These are phyloP conservation scores for Schizonepeta tenuifolia DNA, from an alignment of 257 asterid species.

Conservation along the genomic window DNA sequence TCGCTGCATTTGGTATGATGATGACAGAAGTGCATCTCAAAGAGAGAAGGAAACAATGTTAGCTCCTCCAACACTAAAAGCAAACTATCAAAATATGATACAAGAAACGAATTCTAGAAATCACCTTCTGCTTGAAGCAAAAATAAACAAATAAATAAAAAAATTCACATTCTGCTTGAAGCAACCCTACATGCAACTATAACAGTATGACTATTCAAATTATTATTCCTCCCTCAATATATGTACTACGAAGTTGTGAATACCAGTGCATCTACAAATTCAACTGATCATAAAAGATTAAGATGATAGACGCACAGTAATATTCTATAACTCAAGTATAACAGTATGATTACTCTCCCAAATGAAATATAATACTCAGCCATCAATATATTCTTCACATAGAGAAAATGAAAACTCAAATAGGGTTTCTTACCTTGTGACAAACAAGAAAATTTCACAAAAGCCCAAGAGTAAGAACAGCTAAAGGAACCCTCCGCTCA, in stretches of 20 bases:
- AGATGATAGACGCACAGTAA: not conserved
- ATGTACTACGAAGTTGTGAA: not conserved
- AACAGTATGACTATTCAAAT: not conserved
- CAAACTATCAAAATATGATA: not conserved
- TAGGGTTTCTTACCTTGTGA: conserved; percentile 81
- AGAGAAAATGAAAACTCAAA: conserved; percentile 31
- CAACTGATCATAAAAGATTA: conserved; percentile 6
- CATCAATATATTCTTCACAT: not conserved
- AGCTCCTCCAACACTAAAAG: conserved; percentile 61
- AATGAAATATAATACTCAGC: not conserved
- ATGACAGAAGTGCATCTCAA: conserved; percentile 97
- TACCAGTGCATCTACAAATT: not conserved
- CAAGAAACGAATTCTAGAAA: not conserved
- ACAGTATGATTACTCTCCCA: not conserved
- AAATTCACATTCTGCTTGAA: not conserved
- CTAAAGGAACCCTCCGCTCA: conserved; percentile 20
- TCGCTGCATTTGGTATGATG: conserved; percentile 99
- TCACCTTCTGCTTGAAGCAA: too few relatives aligned
- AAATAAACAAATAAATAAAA: too few relatives aligned
- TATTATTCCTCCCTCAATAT: not conserved
- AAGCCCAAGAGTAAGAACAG: conserved; percentile 26
- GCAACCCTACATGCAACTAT: not conserved
- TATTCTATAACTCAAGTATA: not conserved
- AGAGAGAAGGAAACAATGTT: conserved; percentile 96
- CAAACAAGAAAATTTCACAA: conserved; percentile 32